Base-by-base conservation (phyloP, 75 land plant species). In the Adiantum capillusveneris region DNA sequence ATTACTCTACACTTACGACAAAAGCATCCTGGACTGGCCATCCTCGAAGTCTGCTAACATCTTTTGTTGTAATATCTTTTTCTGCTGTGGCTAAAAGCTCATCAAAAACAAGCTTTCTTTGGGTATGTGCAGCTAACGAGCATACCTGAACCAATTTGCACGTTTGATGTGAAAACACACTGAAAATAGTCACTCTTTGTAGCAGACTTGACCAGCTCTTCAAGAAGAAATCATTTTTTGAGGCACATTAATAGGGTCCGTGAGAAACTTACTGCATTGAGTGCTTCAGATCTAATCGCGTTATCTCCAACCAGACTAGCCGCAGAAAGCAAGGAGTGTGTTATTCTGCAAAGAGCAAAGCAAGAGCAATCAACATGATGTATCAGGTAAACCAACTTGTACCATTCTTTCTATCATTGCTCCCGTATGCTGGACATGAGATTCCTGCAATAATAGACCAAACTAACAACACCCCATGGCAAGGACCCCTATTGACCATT, bases 21-120 rank as follows among this genome's bases (percentile, higher is more conserved):
- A 86, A 90, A 24, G 92, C 88, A 68, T 95, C 96, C 63, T 86
- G 90, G 55, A 90, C 63, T 56, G 96, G 82, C 99, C 99, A 95
- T 29, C 96, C 99, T 73, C 84, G 81, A 44, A 87, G 56, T 58
- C 84, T 84, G 11, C 87, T 70, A 57, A 86, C 72, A 63, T 95
- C 96, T 49, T 82, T 87, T 53, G 74, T 83, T 21, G 68, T 61
- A 13, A 79, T 73, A 81, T 89, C 98, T 62, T 73, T 83, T 39
- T 72, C 91, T 9, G 96, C 88, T 60, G 80, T 69, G 68, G 79
- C 74, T 48, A 95, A 63, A 43, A 84, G 79, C 68, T 90, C 99
- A 80, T 74, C 65, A 59, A 90, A 89, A 19, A 95, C 96, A 70
- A 84, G 56, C 42, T 60, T 72, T 55, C 88, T 60, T 56, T 63